phyloP scores from a whole-genome alignment of 805 yeast species.

The Starmerella apis region DNA sequence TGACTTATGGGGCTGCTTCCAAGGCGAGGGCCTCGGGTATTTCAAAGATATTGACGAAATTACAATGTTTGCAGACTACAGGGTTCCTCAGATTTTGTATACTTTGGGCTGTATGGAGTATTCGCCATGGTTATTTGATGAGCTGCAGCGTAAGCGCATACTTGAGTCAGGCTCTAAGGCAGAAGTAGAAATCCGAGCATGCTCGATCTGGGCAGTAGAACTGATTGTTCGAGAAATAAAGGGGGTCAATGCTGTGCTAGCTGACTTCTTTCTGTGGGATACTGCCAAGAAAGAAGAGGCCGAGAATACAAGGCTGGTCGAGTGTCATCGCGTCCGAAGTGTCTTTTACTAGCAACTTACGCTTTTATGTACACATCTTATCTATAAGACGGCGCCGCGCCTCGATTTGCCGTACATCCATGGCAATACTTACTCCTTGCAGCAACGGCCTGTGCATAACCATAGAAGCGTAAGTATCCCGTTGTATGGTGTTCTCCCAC shows the following conservation, averaged over 20 bases:
- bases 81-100: slow-evolving; percentile 38
- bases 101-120: slow-evolving; percentile 33
- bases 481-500: slow-evolving; percentile 11
- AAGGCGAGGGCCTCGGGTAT: slow-evolving; percentile 31
- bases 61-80: slow-evolving; percentile 41
- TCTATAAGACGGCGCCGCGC: slow-evolving; percentile 21
- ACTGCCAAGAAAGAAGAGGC: slow-evolving; percentile 35
- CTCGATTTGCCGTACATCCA: slow-evolving; percentile 9
- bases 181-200: slow-evolving; percentile 37
- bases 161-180: slow-evolving; percentile 30
- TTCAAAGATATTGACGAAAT: slow-evolving; percentile 34
- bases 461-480: slow-evolving; percentile 23
- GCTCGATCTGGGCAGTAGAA: slow-evolving; percentile 38
- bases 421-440: slow-evolving; percentile 19
- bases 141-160: slow-evolving; percentile 22
- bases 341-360: slow-evolving; percentile 29
- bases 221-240: slow-evolving; percentile 27
- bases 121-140: slow-evolving; percentile 25
- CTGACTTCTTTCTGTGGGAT: slow-evolving; percentile 40
- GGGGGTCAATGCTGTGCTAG: slow-evolving; percentile 32
- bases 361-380: slow-evolving; percentile 12
- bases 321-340: slow-evolving; percentile 34
- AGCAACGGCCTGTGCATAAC: slow-evolving; percentile 17
- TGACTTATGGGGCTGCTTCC: slow-evolving; percentile 39
- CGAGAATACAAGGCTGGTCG: slow-evolving; percentile 27